Percentiles rank a stretch among this genome's conserved stretches.
These are phyloP conservation scores for Euphorbia peplus DNA, from an alignment of 345 rosid genomes.

Conservation along the genomic window DNA sequence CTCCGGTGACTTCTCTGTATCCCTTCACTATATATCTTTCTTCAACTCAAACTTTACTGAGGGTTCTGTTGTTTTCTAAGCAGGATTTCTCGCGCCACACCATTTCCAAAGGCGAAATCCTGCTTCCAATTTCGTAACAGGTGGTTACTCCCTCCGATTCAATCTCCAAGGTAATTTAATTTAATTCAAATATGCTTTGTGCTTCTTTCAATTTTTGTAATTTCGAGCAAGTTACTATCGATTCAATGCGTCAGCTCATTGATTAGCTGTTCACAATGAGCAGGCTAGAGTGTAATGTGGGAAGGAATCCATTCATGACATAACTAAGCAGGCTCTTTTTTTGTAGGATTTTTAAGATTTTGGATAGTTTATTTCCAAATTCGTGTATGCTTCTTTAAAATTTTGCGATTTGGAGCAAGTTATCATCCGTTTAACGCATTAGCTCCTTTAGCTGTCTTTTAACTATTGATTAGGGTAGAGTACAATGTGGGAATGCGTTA, in stretches of 20 bases:
- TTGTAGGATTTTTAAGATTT: too few species aligned
- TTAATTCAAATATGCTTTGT: neutral
- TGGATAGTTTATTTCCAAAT: too few species aligned
- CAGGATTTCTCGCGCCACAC: constrained; percentile 42
- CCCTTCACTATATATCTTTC: neutral
- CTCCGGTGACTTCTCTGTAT: neutral
- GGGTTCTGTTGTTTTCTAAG: constrained; percentile 17
- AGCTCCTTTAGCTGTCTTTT: too few species aligned
- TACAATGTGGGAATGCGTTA: too few species aligned
- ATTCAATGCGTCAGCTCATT: neutral
- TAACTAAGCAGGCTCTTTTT: neutral
- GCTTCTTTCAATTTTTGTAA: neutral
- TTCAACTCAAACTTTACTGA: neutral
- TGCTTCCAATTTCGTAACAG: constrained; percentile 23
- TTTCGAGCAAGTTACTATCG: neutral
- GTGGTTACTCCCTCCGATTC: constrained; percentile 29
- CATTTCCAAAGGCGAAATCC: constrained; percentile 27
- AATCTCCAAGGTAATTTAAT: constrained; percentile 39
- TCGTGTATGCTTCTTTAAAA: too few species aligned
- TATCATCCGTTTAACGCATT: too few species aligned
- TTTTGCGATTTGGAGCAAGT: too few species aligned
- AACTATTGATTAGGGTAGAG: too few species aligned
- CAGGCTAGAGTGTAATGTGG: neutral
- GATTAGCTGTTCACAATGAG: neutral
- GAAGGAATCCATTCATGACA: neutral